These are phyloP conservation scores for Chaetomium strumarium DNA, from an alignment of 2,329 filamentous ascomycete genomes.

Conservation along the genomic window DNA sequence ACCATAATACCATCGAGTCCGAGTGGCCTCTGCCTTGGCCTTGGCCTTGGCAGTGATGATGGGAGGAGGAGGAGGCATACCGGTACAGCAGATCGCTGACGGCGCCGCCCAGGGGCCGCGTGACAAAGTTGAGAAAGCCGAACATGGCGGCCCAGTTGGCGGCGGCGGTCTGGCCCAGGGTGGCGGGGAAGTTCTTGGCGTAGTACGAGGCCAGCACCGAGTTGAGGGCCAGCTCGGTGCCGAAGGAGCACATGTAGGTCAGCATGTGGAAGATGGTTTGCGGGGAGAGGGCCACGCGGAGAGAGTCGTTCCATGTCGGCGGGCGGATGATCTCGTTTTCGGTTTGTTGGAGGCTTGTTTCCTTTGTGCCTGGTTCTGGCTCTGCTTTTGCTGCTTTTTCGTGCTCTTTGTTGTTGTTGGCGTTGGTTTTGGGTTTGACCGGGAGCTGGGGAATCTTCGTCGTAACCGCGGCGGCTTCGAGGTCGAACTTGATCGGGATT, in stretches of 20 bases:
- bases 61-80: no score
- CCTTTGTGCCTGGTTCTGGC: neutral
- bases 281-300: conserved; percentile 42
- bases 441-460: neutral
- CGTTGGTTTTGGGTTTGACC: conserved; percentile 35
- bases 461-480: conserved; percentile 37
- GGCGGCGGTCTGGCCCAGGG: conserved; percentile 49
- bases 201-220: conserved; percentile 54
- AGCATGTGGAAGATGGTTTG: conserved; percentile 51
- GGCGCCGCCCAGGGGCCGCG: conserved; percentile 60
- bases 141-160: conserved; percentile 66
- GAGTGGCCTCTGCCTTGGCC: no score
- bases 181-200: conserved; percentile 51
- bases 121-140: conserved; percentile 65
- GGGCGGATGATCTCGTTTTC: conserved; percentile 46
- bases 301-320: conserved; percentile 47
- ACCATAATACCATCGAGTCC: no score
- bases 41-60: no score
- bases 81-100: conserved; percentile 48
- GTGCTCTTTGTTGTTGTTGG: conserved; percentile 36
- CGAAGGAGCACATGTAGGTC: conserved; percentile 60
- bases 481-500: conserved; percentile 29
- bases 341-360: conserved; percentile 41
- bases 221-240: conserved; percentile 58
- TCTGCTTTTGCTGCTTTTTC: conserved; percentile 28